These are phyloP conservation scores for Canna indica DNA, from an alignment of 176 grass and related monocot genomes.

Conservation along the genomic window DNA sequence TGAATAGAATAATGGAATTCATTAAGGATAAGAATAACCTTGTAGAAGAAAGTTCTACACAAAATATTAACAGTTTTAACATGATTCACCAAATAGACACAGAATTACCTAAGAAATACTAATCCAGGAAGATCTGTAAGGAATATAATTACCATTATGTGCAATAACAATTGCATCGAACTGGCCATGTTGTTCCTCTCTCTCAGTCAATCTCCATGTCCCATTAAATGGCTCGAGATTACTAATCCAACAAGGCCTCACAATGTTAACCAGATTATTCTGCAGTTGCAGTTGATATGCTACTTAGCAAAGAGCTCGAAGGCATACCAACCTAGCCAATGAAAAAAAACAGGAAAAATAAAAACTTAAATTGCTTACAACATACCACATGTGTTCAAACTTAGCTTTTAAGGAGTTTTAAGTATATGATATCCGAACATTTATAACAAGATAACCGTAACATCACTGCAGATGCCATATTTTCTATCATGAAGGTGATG, in stretches of 20 bases:
- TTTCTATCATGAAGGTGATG: not conserved
- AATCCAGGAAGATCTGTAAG: not conserved
- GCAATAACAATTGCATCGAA: constrained; percentile 85
- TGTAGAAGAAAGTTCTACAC: not conserved
- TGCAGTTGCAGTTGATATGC: constrained; percentile 29
- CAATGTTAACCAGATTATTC: constrained; percentile 47
- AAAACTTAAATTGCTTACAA: not conserved
- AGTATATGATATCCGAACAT: not conserved
- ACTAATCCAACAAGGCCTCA: constrained; percentile 79
- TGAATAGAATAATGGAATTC: not conserved
- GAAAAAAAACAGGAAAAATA: constrained; percentile 1
- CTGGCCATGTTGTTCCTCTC: constrained; percentile 54
- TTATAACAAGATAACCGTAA: not conserved
- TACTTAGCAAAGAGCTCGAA: constrained; percentile 21
- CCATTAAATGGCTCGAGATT: constrained; percentile 86
- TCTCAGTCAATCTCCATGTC: constrained; percentile 71
- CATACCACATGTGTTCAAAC: not conserved
- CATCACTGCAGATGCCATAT: not conserved
- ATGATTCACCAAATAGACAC: not conserved
- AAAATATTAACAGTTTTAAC: not conserved
- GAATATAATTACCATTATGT: constrained; percentile 62
- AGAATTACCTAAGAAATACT: not conserved
- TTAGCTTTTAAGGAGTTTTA: not conserved
- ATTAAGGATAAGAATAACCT: not conserved
- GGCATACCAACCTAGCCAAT: constrained; percentile 12